Evolutionary conservation across 2,329 filamentous ascomycete genomes (phyloP), one percentile per base, ranked within the genome.

Genomic region (Colletotrichum eleusines): DNA sequence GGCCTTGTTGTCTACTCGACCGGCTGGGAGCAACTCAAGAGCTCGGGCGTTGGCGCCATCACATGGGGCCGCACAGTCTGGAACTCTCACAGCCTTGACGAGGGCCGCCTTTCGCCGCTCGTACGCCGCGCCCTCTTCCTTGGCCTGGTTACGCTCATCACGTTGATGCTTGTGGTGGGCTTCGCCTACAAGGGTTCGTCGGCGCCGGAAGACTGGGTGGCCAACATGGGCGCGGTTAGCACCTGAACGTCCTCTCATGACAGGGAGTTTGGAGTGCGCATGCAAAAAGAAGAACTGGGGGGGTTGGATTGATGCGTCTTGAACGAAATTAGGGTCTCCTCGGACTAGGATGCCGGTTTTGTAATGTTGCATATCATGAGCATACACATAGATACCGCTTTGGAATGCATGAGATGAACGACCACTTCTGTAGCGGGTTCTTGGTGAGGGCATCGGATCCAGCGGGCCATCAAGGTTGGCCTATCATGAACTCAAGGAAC

Each of bases 1-100:
- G 85, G 86, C 40, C 80, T 88, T 58, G 77, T 84, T 31, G 81
- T 85, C 74, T 89, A 88, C 78, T 87, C 85, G n/a, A 75, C 81
- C 63, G 78, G 79, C 55, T 78, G 77, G 75, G 78, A 80, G 33
- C 77, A 80, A 69, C 74, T 76, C 60, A 76, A 76, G 71, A 69
- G 63, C 28, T 59, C 71, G 7, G 33, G 50, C 11, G 48, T 63
- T 50, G 46, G 59, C 50, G 64, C 73, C 53, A 62, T 58, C 18
- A n/a, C 69, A 20, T 73, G 72, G 72, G 69, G 51, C 20, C 63
- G 69, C n/a, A 62, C 55, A 55, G 69, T 71, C 38, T 74, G 74
- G 63, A 74, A 68, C 58, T 69, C 72, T 11, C 60, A 64, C 40
- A 61, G 44, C 28, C 46, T 67, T 7, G 75, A 76, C 11, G 73